Percentiles rank a stretch among this genome's conserved stretches.
Evolutionary conservation across 306 rosid genomes (phyloP).

Genomic region (Trifolium pratense): DNA sequence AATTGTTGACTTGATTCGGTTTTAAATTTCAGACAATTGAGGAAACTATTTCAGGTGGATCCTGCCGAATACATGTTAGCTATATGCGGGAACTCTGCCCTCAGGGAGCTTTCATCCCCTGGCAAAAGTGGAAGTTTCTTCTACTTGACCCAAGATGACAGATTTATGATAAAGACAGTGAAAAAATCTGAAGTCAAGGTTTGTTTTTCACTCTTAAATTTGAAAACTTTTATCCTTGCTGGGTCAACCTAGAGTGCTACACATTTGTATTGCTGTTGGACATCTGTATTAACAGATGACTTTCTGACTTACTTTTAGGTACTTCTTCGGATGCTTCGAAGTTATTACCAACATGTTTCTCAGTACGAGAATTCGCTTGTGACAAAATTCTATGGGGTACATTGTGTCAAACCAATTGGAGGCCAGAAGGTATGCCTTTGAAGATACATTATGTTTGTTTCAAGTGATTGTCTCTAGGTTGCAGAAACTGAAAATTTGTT

Average conservation of each 20-base stretch:
- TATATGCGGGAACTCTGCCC: slow-evolving; percentile 87
- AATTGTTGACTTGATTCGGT: slow-evolving; percentile 12
- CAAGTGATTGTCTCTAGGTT: slow-evolving; percentile 5
- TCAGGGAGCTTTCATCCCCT: slow-evolving; percentile 94
- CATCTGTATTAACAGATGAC: slow-evolving; percentile 22
- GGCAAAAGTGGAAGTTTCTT: slow-evolving; percentile 96
- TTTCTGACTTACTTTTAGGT: slow-evolving; percentile 60
- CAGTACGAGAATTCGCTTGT: slow-evolving; percentile 81
- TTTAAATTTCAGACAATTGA: slow-evolving; percentile 67
- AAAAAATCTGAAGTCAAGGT: slow-evolving; percentile 99
- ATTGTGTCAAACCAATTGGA: slow-evolving; percentile 94
- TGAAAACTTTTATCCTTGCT: not conserved
- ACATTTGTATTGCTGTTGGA: not conserved
- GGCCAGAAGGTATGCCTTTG: slow-evolving; percentile 76
- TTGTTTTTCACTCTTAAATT: slow-evolving; percentile 25
- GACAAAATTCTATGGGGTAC: slow-evolving; percentile 92
- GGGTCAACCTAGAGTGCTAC: not conserved
- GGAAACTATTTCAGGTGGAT: slow-evolving; percentile 86
- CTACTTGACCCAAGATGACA: slow-evolving; percentile 93
- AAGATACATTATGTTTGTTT: slow-evolving; percentile 28
- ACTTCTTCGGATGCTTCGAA: slow-evolving; percentile 90
- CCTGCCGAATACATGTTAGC: slow-evolving; percentile 97
- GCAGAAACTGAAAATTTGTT: slow-evolving; percentile 23
- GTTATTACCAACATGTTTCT: slow-evolving; percentile 74
- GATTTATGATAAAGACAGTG: slow-evolving; percentile 95